Evolutionary conservation across 169 alveolate genomes (phyloP).

Genomic region (Cryptosporidium andersoni): DNA sequence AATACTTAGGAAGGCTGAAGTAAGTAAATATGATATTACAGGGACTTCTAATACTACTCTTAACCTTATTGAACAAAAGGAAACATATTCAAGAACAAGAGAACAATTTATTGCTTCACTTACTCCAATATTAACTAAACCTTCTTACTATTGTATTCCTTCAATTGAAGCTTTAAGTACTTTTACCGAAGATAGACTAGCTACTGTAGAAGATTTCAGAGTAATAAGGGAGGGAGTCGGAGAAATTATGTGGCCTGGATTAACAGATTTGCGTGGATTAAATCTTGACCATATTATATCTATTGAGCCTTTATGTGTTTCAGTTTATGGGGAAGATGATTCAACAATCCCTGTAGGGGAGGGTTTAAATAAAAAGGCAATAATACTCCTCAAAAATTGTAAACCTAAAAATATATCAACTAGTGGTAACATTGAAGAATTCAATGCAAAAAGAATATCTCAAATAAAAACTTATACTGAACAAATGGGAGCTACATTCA

Average conservation of each 20-base stretch:
- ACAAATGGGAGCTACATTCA: conserved; percentile 70
- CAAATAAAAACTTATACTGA: conserved; percentile 62
- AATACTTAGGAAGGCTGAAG: conserved; percentile 20
- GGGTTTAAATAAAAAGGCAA: conserved; percentile 79
- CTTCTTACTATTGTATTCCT: conserved; percentile 78
- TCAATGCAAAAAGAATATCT: conserved; percentile 16
- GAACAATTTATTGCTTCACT: conserved; percentile 25
- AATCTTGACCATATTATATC: conserved; percentile 79
- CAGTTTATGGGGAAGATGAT: conserved; percentile 68
- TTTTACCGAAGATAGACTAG: conserved; percentile 81
- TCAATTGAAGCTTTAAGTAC: conserved; percentile 76
- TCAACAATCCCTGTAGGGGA: conserved; percentile 76
- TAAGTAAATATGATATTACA: not conserved
- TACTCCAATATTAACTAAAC: conserved; percentile 77
- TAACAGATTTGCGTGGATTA: conserved; percentile 81
- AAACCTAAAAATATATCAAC: conserved; percentile 62
- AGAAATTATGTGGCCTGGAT: conserved; percentile 83
- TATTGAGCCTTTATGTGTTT: conserved; percentile 70
- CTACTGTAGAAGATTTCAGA: conserved; percentile 79
- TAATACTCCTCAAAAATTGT: conserved; percentile 76
- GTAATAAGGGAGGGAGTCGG: conserved; percentile 79
- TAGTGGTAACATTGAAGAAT: conserved; percentile 9
- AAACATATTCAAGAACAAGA: not conserved
- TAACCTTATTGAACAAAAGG: conserved; percentile 14
- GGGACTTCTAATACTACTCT: conserved; percentile 1